Evolutionary conservation across 192 early-diverging fungal species (phyloP).

Genomic region (Glomus cerebriforme): DNA sequence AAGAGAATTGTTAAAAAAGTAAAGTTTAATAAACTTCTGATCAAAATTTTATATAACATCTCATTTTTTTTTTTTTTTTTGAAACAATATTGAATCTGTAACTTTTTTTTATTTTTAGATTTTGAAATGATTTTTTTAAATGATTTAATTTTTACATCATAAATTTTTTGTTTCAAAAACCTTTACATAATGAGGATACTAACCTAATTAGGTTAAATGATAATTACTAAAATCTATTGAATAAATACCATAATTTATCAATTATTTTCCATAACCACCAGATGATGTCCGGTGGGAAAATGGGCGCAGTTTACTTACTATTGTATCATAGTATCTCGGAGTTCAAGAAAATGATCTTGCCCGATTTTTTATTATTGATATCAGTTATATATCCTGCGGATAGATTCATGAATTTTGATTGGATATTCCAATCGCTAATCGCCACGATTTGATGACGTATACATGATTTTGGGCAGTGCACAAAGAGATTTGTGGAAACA

Average conservation of each 20-base stretch:
- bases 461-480: slow-evolving; percentile 5
- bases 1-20: too few species aligned
- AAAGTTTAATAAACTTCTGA: too few species aligned
- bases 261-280: too few species aligned
- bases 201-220: not conserved
- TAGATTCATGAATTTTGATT: slow-evolving; percentile 19
- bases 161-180: not conserved
- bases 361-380: too few species aligned
- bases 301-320: not conserved
- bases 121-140: too few species aligned
- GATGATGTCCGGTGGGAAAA: not conserved
- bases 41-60: too few species aligned
- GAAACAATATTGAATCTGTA: too few species aligned
- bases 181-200: not conserved
- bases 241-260: too few species aligned
- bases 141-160: not conserved
- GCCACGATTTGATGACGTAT: slow-evolving; percentile 15
- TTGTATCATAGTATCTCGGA: too few species aligned
- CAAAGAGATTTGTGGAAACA: slow-evolving; percentile 30
- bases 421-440: slow-evolving; percentile 6
- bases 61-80: too few species aligned
- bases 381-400: slow-evolving; percentile 17
- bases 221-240: too few species aligned
- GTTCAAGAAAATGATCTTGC: too few species aligned
- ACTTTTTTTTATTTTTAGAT: not conserved